Conservation (phyloP, 1,284 basidiomycete genomes). For the Porphyrellus sp. region DNA sequence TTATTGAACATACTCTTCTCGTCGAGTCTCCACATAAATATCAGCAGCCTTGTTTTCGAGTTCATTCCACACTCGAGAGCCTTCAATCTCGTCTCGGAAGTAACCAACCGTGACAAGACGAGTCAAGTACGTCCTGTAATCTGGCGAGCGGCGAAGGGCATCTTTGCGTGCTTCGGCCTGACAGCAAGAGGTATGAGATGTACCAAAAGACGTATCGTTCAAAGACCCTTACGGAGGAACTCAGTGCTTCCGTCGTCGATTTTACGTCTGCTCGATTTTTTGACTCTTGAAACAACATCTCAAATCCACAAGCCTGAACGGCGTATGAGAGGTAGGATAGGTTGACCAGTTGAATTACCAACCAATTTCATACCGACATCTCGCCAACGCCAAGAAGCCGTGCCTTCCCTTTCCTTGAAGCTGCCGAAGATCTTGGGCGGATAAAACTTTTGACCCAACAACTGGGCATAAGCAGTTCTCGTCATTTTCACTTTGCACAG, state of each 20-base stretch:
- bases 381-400: conserved; percentile 66
- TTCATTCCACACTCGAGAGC: conserved; percentile 70
- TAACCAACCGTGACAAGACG: conserved; percentile 64
- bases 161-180: conserved; percentile 64
- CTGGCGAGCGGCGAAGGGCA: conserved; percentile 57
- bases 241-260: conserved; percentile 37
- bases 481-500: conserved; percentile 73
- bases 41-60: conserved; percentile 69
- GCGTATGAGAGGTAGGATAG: not conserved
- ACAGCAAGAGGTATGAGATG: not conserved
- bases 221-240: conserved; percentile 46
- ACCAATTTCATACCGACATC: conserved; percentile 91
- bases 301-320: conserved; percentile 83
- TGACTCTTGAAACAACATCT: conserved; percentile 88
- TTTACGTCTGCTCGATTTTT: conserved; percentile 48
- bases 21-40: conserved; percentile 61
- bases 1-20: conserved; percentile 56
- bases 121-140: conserved; percentile 67
- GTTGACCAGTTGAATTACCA: not conserved
- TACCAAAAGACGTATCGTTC: not conserved
- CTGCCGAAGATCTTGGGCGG: conserved; percentile 86
- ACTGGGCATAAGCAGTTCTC: conserved; percentile 88
- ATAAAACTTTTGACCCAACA: conserved; percentile 87
- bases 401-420: conserved; percentile 64
- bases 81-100: conserved; percentile 74